A percentile compares a stretch with the other conserved stretches of the same genome.
phyloP scores from a whole-genome alignment of 139 green algal species.

The Choricystis sp. region DNA sequence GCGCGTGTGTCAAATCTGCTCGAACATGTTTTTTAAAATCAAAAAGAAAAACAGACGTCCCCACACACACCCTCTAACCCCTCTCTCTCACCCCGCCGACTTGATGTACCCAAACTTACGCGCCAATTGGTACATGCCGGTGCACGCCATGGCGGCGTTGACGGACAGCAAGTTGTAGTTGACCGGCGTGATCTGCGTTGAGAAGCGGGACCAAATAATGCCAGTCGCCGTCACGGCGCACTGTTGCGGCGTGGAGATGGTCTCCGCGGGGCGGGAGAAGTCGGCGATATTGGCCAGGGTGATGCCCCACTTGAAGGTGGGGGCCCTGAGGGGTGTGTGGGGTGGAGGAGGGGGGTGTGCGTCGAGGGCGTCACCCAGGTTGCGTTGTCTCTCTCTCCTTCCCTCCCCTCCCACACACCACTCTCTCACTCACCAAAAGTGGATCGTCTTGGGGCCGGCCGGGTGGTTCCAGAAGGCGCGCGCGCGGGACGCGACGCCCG shows the following conservation, averaged over 20 bases:
- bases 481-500: background rate
- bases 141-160: slow-evolving; percentile 76
- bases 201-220: slow-evolving; percentile 83
- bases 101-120: slow-evolving; percentile 29
- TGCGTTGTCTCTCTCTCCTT: background rate
- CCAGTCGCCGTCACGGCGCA: slow-evolving; percentile 70
- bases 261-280: slow-evolving; percentile 70
- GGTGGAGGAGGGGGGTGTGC: background rate
- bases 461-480: slow-evolving; percentile 10
- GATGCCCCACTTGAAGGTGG: slow-evolving; percentile 98
- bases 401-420: background rate
- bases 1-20: too few relatives aligned
- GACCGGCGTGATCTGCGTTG: slow-evolving; percentile 63
- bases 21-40: too few relatives aligned
- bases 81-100: background rate
- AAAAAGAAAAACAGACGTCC: too few relatives aligned
- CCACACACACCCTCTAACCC: too few relatives aligned
- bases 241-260: slow-evolving; percentile 84
- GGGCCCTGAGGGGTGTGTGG: slow-evolving; percentile 66
- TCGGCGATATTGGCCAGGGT: slow-evolving; percentile 89
- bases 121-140: slow-evolving; percentile 68
- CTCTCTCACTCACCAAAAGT: slow-evolving; percentile 1
- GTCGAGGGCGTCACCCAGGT: background rate
- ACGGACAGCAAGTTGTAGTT: slow-evolving; percentile 95
- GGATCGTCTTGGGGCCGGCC: slow-evolving; percentile 11